Percentiles rank a stretch among this genome's conserved stretches.
Evolutionary conservation across 2,329 filamentous ascomycete species (phyloP).

Genomic region (Rutstroemia sp.): DNA sequence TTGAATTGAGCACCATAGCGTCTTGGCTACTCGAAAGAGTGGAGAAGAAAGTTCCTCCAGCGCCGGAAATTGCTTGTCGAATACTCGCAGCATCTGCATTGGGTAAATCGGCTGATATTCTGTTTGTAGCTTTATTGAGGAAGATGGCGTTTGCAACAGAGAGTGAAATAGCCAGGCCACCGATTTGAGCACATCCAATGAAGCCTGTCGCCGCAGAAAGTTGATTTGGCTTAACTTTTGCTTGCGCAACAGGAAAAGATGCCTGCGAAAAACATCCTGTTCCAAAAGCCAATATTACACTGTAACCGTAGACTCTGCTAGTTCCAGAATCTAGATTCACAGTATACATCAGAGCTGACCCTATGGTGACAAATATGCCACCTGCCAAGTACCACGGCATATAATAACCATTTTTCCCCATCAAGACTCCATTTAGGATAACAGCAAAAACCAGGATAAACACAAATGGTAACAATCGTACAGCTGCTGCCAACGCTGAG

Average conservation of each 20-base stretch:
- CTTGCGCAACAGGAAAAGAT: conserved; percentile 30
- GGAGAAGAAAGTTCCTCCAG: conserved; percentile 7
- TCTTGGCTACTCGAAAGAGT: background rate
- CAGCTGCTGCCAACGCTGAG: conserved; percentile 36
- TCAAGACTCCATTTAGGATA: background rate
- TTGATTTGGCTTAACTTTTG: conserved; percentile 25
- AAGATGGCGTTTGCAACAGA: conserved; percentile 31
- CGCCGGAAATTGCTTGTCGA: conserved; percentile 19
- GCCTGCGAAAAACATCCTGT: conserved; percentile 31
- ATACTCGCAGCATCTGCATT: conserved; percentile 18
- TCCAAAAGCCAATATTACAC: conserved; percentile 29
- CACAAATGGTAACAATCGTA: conserved; percentile 26
- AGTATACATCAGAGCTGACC: background rate
- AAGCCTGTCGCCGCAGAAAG: conserved; percentile 30
- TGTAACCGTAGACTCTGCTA: background rate
- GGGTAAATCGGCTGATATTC: conserved; percentile 22
- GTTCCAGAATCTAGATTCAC: background rate
- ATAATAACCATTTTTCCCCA: background rate
- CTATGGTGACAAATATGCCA: background rate
- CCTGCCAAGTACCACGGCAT: background rate
- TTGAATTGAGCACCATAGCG: background rate
- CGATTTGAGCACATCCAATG: conserved; percentile 27
- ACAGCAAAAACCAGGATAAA: conserved; percentile 21
- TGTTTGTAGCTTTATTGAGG: conserved; percentile 27
- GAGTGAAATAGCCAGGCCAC: conserved; percentile 28